Conservation (phyloP, 768 basidiomycete species). For the Pisolithus albus region DNA sequence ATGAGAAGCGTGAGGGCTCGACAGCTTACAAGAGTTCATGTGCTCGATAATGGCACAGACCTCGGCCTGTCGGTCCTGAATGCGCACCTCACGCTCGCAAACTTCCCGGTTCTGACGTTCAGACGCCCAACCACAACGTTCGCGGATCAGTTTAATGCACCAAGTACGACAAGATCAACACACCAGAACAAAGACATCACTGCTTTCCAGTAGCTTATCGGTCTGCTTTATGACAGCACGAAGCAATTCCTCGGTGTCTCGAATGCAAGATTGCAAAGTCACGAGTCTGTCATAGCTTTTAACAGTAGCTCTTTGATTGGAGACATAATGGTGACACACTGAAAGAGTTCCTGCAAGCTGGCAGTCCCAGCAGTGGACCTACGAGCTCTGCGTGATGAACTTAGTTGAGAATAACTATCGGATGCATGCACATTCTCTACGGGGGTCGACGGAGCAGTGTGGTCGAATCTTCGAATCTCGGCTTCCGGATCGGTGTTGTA, state of each 20-base stretch:
- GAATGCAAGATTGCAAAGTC: slow-evolving; percentile 45
- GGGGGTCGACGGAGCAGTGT: slow-evolving; percentile 13
- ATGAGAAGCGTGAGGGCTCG: slow-evolving; percentile 15
- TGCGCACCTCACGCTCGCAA: slow-evolving; percentile 53
- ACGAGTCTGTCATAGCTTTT: slow-evolving; percentile 36
- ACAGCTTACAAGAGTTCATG: slow-evolving; percentile 40
- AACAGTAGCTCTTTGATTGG: neutral
- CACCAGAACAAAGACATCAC: slow-evolving; percentile 38
- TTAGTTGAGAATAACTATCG: slow-evolving; percentile 9
- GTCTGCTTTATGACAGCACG: slow-evolving; percentile 42
- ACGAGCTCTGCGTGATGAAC: slow-evolving; percentile 18
- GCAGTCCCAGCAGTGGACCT: slow-evolving; percentile 39
- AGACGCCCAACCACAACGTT: slow-evolving; percentile 20
- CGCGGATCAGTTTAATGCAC: slow-evolving; percentile 4
- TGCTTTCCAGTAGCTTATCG: slow-evolving; percentile 40
- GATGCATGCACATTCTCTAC: neutral
- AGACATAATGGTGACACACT: slow-evolving; percentile 39
- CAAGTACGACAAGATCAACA: slow-evolving; percentile 15
- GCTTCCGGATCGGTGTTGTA: slow-evolving; percentile 72
- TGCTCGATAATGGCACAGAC: slow-evolving; percentile 36
- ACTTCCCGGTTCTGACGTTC: slow-evolving; percentile 54
- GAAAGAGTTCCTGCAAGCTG: slow-evolving; percentile 61
- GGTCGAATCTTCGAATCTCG: slow-evolving; percentile 38
- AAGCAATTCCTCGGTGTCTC: slow-evolving; percentile 45
- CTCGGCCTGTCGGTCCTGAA: slow-evolving; percentile 44